A percentile compares a stretch with the other conserved stretches of the same genome.
Evolutionary conservation across 495 filamentous ascomycete genomes (phyloP).

Genomic region (Penicillium malachiteum): DNA sequence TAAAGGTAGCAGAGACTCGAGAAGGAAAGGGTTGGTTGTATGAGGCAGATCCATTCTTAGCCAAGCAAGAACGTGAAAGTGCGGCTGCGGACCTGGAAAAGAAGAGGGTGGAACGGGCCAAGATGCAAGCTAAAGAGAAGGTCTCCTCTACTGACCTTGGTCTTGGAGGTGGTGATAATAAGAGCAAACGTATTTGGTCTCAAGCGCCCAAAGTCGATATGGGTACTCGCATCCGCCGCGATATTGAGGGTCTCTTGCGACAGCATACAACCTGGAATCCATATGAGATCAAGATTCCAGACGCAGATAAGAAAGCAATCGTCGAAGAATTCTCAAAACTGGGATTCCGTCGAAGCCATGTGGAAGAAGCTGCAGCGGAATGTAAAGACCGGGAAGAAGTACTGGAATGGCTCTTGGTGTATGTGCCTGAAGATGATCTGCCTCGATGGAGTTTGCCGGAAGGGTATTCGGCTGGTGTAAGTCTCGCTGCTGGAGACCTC

Average conservation of each 20-base stretch:
- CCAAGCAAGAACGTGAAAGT: conserved; percentile 73
- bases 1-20: conserved; percentile 74
- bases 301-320: conserved; percentile 54
- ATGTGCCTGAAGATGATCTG: conserved; percentile 94
- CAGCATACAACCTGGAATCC: conserved; percentile 85
- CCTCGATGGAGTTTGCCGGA: conserved; percentile 88
- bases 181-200: conserved; percentile 69
- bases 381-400: conserved; percentile 94
- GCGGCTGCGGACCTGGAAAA: conserved; percentile 69
- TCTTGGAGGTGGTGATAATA: conserved; percentile 31
- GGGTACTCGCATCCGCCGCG: conserved; percentile 70
- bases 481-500: conserved; percentile 75
- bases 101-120: conserved; percentile 62
- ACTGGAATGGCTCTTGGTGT: conserved; percentile 88
- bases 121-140: conserved; percentile 59
- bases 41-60: conserved; percentile 88
- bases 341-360: conserved; percentile 83
- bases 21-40: conserved; percentile 88
- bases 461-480: conserved; percentile 83
- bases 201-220: conserved; percentile 88
- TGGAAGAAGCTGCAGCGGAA: conserved; percentile 80
- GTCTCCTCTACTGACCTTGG: conserved; percentile 50
- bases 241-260: conserved; percentile 76
- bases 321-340: conserved; percentile 71
- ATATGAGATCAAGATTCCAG: conserved; percentile 61